phyloP scores from a whole-genome alignment of 1,284 basidiomycete genomes.

The Leccinum laetum region DNA sequence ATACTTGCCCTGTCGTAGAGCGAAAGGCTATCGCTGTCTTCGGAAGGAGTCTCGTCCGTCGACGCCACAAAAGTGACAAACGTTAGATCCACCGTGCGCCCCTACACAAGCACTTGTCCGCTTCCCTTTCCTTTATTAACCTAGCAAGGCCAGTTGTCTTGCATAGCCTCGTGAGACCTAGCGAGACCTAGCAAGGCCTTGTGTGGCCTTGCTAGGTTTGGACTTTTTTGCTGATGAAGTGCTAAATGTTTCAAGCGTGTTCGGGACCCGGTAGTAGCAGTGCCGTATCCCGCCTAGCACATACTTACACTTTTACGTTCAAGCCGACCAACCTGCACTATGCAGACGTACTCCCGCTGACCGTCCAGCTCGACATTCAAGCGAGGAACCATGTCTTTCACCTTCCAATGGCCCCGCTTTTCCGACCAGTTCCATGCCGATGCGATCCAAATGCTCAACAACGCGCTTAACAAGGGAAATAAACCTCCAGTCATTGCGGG shows the following conservation, averaged over 20 bases:
- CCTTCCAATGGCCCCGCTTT: conserved; percentile 97
- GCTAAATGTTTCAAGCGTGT: neutral
- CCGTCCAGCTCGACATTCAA: conserved; percentile 58
- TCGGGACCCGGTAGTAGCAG: neutral
- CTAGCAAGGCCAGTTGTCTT: no score
- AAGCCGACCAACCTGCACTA: conserved; percentile 17
- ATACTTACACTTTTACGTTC: conserved; percentile 5
- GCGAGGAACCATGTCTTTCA: conserved; percentile 83
- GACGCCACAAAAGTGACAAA: no score
- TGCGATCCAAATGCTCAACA: conserved; percentile 93
- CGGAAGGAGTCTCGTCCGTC: no score
- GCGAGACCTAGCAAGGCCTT: no score
- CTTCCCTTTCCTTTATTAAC: no score
- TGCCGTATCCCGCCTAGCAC: neutral
- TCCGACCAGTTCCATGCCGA: conserved; percentile 93
- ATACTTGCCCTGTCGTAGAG: no score
- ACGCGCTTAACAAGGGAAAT: conserved; percentile 95
- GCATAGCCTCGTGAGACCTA: no score
- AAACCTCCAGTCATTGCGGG: conserved; percentile 99
- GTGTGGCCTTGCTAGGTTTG: no score
- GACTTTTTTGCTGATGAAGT: no score
- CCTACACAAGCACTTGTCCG: no score
- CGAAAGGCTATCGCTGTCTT: no score
- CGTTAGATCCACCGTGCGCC: no score
- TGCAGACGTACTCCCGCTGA: conserved; percentile 11